phyloP scores from a whole-genome alignment of 1,284 basidiomycete species.

The Trichosporon faecale region DNA sequence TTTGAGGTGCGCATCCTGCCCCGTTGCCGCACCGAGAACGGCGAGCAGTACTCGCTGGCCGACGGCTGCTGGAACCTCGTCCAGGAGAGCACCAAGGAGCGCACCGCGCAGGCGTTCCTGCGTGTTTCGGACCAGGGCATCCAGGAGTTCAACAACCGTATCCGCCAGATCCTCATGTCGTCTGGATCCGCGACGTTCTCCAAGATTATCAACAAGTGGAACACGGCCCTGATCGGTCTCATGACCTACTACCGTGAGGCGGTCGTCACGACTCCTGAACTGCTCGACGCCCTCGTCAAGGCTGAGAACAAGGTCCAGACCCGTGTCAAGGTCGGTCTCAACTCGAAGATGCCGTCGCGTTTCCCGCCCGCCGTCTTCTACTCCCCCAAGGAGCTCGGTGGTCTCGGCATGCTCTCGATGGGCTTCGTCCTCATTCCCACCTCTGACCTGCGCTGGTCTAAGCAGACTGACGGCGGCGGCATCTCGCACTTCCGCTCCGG shows the following conservation, averaged over 20 bases:
- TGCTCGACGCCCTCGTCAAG: slow-evolving; percentile 90
- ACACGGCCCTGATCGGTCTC: slow-evolving; percentile 86
- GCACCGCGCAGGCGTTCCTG: slow-evolving; percentile 95
- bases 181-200: slow-evolving; percentile 98
- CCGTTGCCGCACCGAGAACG: slow-evolving; percentile 78
- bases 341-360: slow-evolving; percentile 99
- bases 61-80: slow-evolving; percentile 98
- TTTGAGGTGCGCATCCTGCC: slow-evolving; percentile 97
- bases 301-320: slow-evolving; percentile 99
- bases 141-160: slow-evolving; percentile 92
- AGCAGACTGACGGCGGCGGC: slow-evolving; percentile 93
- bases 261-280: slow-evolving; percentile 95
- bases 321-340: slow-evolving; percentile 96
- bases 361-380: slow-evolving; percentile 97
- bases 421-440: slow-evolving; percentile 98
- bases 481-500: slow-evolving; percentile 95
- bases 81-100: slow-evolving; percentile 92
- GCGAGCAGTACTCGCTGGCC: slow-evolving; percentile 92
- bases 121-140: slow-evolving; percentile 97
- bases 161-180: slow-evolving; percentile 96
- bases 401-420: slow-evolving; percentile 99
- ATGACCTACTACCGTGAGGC: slow-evolving; percentile 99
- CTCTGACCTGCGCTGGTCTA: slow-evolving; percentile 94
- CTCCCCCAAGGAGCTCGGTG: slow-evolving; percentile 92
- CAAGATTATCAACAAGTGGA: slow-evolving; percentile 99